Evolutionary conservation across 306 rosid species (phyloP).

Genomic region (Vigna nakashimae): DNA sequence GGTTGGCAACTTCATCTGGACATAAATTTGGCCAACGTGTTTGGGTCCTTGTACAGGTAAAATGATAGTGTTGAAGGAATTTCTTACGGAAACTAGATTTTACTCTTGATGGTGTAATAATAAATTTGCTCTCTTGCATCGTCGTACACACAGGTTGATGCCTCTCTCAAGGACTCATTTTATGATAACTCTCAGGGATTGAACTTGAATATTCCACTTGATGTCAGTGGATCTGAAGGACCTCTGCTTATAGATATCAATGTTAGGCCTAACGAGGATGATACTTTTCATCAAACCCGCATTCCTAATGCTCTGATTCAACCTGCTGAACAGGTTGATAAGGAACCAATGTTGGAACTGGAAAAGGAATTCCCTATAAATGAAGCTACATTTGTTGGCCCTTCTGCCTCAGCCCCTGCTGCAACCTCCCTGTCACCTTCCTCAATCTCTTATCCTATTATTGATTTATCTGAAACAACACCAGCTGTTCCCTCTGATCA

Average conservation of each 20-base stretch:
- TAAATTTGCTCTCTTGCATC: neutral
- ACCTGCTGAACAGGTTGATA: conserved; percentile 47
- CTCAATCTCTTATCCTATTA: conserved; percentile 54
- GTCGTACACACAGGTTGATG: conserved; percentile 69
- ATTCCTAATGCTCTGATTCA: conserved; percentile 40
- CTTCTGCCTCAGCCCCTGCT: conserved; percentile 40
- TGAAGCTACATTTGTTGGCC: conserved; percentile 59
- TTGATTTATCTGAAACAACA: conserved; percentile 48
- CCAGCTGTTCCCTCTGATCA: conserved; percentile 35
- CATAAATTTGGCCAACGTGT: conserved; percentile 88
- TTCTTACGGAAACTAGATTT: neutral
- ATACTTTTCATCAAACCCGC: conserved; percentile 42
- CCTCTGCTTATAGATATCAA: conserved; percentile 58
- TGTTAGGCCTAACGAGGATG: conserved; percentile 50
- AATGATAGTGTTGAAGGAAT: conserved; percentile 9
- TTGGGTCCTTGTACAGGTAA: conserved; percentile 90
- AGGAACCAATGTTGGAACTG: conserved; percentile 47
- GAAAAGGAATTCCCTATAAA: conserved; percentile 47
- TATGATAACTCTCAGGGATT: conserved; percentile 56
- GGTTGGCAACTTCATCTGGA: conserved; percentile 76
- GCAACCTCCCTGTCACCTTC: conserved; percentile 43
- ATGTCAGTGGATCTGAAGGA: conserved; percentile 39
- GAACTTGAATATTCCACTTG: conserved; percentile 72
- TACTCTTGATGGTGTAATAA: neutral
- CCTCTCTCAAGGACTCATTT: conserved; percentile 57